Base-by-base conservation (phyloP, 768 basidiomycete species). In the Grammothele lineata region DNA sequence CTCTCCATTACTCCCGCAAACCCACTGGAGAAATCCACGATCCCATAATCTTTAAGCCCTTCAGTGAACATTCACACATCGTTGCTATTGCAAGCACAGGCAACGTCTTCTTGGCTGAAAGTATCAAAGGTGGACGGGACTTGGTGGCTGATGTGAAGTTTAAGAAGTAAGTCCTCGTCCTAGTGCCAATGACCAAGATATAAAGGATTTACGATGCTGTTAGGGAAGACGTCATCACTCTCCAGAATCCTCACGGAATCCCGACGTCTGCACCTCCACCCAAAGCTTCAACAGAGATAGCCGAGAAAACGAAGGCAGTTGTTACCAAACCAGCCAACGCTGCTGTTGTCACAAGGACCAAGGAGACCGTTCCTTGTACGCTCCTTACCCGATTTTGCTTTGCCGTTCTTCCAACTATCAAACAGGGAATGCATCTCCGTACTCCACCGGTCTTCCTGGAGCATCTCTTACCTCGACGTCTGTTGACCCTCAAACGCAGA, bases 11-110 rank as follows among this genome's bases (percentile, higher is more conserved):
- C 59, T 80, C 84, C 1, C 76, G 91, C 51, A 94, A 94, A 64
- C 71, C 87, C 3, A 81, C 91, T 21, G 87, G 87, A 32, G 87
- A 92, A 65, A 80, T 90, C 11, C 86, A 96, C 63, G 96, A 99
- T 64, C 96, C 96, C 0, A 92, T 99, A 36, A 92, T 92, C 3
- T 99, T 95, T 79, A 98, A 97, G 64, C 87, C 90, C 2, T 96
- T 99, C 75, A 93, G 78, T 61, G 87, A 95, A 53, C 95, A 98
- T 63, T 94, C 95, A 1, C 89, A 97, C 61, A 89, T 99, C 45
- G 89, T 92, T 30, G 88, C 90, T 34, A 83, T 96, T 55, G 83
- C 85, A 5, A 85, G 82, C 0, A 92, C 92, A 0, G 93, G 92
- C 14, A 96, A 96, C 62, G 92, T 98, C 12, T 98, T 88, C 65